A percentile compares a stretch with the other conserved stretches of the same genome.
Evolutionary conservation across 1,284 basidiomycete species (phyloP).

Genomic region (Tilletia setariae): DNA sequence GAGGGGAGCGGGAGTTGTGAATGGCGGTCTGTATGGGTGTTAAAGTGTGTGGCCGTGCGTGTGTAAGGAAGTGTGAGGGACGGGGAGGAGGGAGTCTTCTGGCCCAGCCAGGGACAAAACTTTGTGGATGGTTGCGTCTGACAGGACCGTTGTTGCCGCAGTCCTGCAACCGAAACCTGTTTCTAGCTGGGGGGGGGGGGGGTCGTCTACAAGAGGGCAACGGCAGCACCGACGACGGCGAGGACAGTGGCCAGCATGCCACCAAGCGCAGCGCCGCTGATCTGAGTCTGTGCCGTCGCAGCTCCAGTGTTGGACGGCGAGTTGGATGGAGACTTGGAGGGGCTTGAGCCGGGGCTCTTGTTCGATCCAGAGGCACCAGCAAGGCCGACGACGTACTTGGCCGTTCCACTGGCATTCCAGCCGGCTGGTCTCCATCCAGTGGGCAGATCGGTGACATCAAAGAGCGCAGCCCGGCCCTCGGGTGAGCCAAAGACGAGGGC

Average conservation of each 20-base stretch:
- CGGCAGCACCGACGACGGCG: background rate
- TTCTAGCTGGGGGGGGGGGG: too few species aligned
- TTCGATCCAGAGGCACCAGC: background rate
- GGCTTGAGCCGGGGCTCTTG: background rate
- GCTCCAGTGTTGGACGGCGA: background rate
- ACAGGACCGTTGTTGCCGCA: too few species aligned
- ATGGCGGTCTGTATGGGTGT: too few species aligned
- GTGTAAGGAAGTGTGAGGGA: too few species aligned
- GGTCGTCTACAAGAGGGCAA: background rate
- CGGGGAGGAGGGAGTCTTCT: too few species aligned
- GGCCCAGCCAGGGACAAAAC: too few species aligned
- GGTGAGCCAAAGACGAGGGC: slow-evolving; percentile 36
- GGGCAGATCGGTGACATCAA: slow-evolving; percentile 29
- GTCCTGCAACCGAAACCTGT: too few species aligned
- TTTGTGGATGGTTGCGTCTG: too few species aligned
- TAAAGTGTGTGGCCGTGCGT: too few species aligned
- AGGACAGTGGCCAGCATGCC: background rate
- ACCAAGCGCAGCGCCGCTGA: background rate
- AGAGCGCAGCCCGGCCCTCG: slow-evolving; percentile 46
- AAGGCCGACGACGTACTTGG: background rate
- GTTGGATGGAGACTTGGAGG: too few species aligned
- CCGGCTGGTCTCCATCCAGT: slow-evolving; percentile 48
- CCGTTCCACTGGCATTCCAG: slow-evolving; percentile 21
- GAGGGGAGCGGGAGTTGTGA: too few species aligned
- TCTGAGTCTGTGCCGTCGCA: background rate